Base-by-base conservation (phyloP, 352 stramenopile genomes). In the Phytophthora syringae region DNA sequence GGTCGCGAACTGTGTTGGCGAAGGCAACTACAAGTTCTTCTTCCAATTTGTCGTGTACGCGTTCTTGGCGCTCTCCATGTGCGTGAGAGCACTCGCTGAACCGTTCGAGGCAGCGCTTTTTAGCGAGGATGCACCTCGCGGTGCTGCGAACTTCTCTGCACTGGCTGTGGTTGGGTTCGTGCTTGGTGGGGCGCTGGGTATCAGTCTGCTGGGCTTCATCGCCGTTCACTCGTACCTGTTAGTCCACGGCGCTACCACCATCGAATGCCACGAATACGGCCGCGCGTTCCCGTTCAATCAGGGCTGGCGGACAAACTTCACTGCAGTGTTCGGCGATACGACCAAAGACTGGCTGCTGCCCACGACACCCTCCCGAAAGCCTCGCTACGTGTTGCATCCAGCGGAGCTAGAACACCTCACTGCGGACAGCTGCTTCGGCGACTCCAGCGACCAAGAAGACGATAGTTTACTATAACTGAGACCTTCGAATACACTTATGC, bases 1-100 rank as follows among this genome's bases (percentile, higher is more conserved):
- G 97, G 92, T 96, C 43, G 86, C 79, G 11, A 96, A 95, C 65
- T 96, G 88, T 52, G 75, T 96, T 20, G 88, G 88, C 36, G 69
- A 89, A 60, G 68, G 73, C 52, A 96, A 96, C 76, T 94, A 94
- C 81, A 93, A 93, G 64, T 96, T 80, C 58, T 96, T 96, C 55
- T 89, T 90, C 51, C 82, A 93, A 22, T 96, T 96, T 44, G 78
- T 96, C 39, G 74, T 84, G 32, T 92, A 95, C 65, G 81, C 72
- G 13, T 93, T 90, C 58, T 42, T 94, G 9, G 76, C 81, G 28
- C 74, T 91, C 27, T 56, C 61, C 3, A 88, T 90, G 80, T 76
- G 90, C 27, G 55, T 91, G 16, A 47, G 75, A 12, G 77, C 79
- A 11, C 71, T 94, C 24, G 79, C 87, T 32, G 54, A 47, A n/a